A percentile compares a stretch with the other conserved stretches of the same genome.
These are phyloP conservation scores for Pseudonectria buxi DNA, from an alignment of 2,329 filamentous ascomycete species.

Conservation along the genomic window DNA sequence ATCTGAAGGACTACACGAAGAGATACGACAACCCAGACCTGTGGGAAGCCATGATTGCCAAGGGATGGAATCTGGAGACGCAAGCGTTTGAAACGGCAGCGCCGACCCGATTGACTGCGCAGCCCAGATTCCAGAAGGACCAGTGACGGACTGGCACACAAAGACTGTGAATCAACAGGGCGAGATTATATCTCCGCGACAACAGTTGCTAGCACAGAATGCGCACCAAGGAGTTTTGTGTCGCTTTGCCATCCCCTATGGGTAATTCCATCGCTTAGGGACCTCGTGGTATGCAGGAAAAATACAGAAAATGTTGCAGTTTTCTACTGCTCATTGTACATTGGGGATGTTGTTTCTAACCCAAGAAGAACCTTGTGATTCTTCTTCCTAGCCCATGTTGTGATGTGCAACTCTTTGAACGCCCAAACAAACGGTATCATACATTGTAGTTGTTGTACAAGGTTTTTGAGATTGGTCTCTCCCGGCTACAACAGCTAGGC, in stretches of 20 bases:
- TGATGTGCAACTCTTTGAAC: conserved; percentile 19
- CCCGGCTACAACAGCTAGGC: conserved; percentile 24
- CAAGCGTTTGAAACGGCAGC: conserved; percentile 32
- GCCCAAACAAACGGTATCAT: conserved; percentile 15
- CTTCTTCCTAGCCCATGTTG: conserved; percentile 9
- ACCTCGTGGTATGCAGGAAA: no score
- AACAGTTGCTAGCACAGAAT: no score
- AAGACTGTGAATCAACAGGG: neutral
- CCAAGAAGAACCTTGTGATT: neutral
- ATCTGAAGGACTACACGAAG: conserved; percentile 11
- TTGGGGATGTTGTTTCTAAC: no score
- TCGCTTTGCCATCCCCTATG: no score
- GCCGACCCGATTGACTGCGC: conserved; percentile 26
- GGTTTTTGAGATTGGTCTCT: neutral
- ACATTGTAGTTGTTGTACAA: conserved; percentile 14
- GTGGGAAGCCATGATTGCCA: conserved; percentile 21
- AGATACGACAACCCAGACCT: conserved; percentile 16
- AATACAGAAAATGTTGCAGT: no score
- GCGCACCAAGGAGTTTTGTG: no score
- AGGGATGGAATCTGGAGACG: conserved; percentile 30
- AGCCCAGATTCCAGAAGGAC: conserved; percentile 19
- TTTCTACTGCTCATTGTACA: no score
- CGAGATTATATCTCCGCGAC: neutral
- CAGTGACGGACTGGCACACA: conserved; percentile 8
- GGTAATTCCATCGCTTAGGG: no score